A percentile compares a stretch with the other conserved stretches of the same genome.
Conservation (phyloP, 1,284 basidiomycete species). For the Boletus sp. region DNA sequence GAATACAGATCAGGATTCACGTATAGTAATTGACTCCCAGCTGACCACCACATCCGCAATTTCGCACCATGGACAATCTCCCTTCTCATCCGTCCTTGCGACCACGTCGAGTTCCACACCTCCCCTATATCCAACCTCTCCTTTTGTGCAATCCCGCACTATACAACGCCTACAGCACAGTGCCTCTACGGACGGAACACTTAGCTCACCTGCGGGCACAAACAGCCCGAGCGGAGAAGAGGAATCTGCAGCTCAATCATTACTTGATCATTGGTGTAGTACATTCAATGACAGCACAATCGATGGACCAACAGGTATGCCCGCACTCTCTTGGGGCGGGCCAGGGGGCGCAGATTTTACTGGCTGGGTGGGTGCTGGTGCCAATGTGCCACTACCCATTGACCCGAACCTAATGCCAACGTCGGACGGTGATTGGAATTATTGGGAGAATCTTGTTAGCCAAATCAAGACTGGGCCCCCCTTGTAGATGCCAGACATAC, state of each 20-base stretch:
- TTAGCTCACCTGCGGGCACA: slow-evolving; percentile 51
- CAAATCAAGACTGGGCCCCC: slow-evolving; percentile 56
- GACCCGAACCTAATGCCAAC: slow-evolving; percentile 44
- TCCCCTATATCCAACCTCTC: slow-evolving; percentile 31
- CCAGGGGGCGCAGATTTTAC: slow-evolving; percentile 54
- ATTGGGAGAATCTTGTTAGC: slow-evolving; percentile 77
- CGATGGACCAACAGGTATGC: slow-evolving; percentile 47
- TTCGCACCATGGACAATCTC: slow-evolving; percentile 29
- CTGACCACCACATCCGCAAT: slow-evolving; percentile 32
- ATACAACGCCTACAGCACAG: slow-evolving; percentile 60
- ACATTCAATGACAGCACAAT: slow-evolving; percentile 61
- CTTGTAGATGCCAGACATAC: slow-evolving; percentile 21
- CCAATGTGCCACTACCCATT: slow-evolving; percentile 26
- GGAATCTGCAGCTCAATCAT: slow-evolving; percentile 66
- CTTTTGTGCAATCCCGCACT: slow-evolving; percentile 48
- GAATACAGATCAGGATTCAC: slow-evolving; percentile 20
- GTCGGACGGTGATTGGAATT: slow-evolving; percentile 70
- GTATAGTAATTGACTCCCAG: slow-evolving; percentile 35
- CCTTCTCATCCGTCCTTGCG: slow-evolving; percentile 38
- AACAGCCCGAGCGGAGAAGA: slow-evolving; percentile 70
- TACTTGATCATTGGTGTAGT: slow-evolving; percentile 79
- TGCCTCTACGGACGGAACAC: slow-evolving; percentile 38
- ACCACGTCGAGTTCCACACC: slow-evolving; percentile 27
- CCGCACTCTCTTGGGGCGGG: slow-evolving; percentile 60
- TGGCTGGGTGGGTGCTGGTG: slow-evolving; percentile 51